Percentiles rank a stretch among this genome's conserved stretches.
phyloP scores from a whole-genome alignment of 2,329 filamentous ascomycete species.

The Aureobasidium sp. region DNA sequence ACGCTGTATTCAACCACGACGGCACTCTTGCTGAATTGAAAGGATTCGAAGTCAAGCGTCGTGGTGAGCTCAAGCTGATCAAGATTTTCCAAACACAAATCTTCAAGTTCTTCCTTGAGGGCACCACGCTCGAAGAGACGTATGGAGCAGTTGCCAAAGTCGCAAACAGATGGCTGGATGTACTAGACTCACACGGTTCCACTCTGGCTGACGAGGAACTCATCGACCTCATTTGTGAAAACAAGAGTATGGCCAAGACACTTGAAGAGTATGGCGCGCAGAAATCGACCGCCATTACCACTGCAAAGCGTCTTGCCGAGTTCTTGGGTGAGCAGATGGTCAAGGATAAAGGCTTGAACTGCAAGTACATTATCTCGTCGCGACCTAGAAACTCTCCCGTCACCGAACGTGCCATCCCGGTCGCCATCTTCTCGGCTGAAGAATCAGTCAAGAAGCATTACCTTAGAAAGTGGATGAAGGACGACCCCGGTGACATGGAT shows the following conservation, averaged over 20 bases:
- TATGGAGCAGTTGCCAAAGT: conserved; percentile 89
- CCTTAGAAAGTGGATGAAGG: conserved; percentile 88
- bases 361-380: conserved; percentile 97
- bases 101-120: conserved; percentile 98
- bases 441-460: conserved; percentile 80
- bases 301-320: conserved; percentile 85
- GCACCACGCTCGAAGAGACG: conserved; percentile 75
- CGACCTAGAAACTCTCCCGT: conserved; percentile 81
- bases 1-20: conserved; percentile 97
- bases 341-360: conserved; percentile 97
- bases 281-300: conserved; percentile 99
- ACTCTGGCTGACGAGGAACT: conserved; percentile 93
- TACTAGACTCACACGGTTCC: conserved; percentile 76
- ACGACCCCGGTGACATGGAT: conserved; percentile 85
- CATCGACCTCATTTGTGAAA: conserved; percentile 99
- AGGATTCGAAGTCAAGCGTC: conserved; percentile 92
- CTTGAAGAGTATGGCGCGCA: conserved; percentile 91
- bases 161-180: conserved; percentile 93
- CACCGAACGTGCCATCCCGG: conserved; percentile 86
- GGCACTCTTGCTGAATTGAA: conserved; percentile 92
- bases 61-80: conserved; percentile 97
- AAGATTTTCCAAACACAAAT: conserved; percentile 99
- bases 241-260: conserved; percentile 95
- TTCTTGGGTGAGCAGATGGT: conserved; percentile 98
- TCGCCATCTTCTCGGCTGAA: conserved; percentile 95